These are phyloP conservation scores for Triticum timopheevii DNA, from an alignment of 176 grass and related monocot species.

Conservation along the genomic window DNA sequence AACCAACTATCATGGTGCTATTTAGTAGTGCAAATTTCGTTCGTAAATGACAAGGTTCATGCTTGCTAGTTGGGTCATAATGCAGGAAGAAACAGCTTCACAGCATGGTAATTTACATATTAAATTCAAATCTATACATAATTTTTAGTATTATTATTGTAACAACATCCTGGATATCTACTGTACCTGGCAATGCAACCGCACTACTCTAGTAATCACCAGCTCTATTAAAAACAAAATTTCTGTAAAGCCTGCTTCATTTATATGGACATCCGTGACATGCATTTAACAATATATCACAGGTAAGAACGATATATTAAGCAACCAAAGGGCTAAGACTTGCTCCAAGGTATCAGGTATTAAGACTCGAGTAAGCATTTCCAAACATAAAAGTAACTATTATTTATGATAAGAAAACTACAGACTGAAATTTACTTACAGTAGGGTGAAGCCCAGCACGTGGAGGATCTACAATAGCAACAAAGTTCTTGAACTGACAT, in stretches of 20 bases:
- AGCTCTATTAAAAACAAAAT: not conserved
- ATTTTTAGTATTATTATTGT: not conserved
- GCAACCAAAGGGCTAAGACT: not conserved
- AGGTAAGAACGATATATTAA: not conserved
- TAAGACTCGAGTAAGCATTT: not conserved
- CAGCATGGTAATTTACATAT: not conserved
- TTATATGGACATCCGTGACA: not conserved
- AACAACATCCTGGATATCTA: not conserved
- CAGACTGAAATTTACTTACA: conserved; percentile 53
- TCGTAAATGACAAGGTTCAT: not conserved
- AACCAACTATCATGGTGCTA: not conserved
- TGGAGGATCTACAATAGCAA: conserved; percentile 96
- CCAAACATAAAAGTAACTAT: not conserved
- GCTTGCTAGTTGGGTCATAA: conserved; percentile 12
- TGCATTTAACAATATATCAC: not conserved
- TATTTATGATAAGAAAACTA: conserved; percentile 7
- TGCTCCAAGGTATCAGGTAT: no score
- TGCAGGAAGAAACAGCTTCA: conserved; percentile 19
- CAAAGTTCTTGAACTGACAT: conserved; percentile 67
- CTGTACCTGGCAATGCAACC: not conserved
- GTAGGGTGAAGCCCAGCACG: conserved; percentile 91
- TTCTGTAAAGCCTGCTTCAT: not conserved
- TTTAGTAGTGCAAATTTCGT: not conserved
- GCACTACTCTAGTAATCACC: not conserved
- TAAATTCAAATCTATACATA: not conserved